Evolutionary conservation across 306 rosid genomes (phyloP), one percentile per base, ranked within the genome.

Genomic region (Medicago lupulina): DNA sequence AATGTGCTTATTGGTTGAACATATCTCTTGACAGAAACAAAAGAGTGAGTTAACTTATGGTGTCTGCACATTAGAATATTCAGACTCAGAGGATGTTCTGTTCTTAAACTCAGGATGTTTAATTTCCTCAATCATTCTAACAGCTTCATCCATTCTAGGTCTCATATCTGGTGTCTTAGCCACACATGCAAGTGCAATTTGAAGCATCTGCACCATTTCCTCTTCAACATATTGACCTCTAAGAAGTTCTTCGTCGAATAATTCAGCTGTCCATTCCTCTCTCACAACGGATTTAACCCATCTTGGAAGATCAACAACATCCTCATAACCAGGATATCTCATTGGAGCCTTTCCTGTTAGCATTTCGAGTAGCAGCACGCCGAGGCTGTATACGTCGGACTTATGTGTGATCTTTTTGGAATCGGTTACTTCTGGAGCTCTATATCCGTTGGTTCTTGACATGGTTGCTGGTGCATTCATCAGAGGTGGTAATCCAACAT

Each of bases 181-280:
- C 1, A 81, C 96, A 75, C 93, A 92, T 0, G 92, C 88, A 43
- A 92, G 46, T 19, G 89, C 90, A 79, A 92, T 85, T 80, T 92
- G 97, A 78, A 92, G 91, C 96, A 89, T 87, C 71, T 88, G 97
- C 19, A 92, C 92, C 96, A 92, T 88, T 73, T 92, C 93, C 75
- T 89, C 97, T 73, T 92, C 97, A 34, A 83, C 88, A 69, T 88
- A 76, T 12, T 75, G 83, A 4, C 87, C 87, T 73, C 84, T 82
- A 25, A 92, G 72, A 60, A 92, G 79, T 86, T 92, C 97, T 70
- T 85, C 88, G 41, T 89, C 97, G 18, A 92, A 92, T 16, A 92
- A 96, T 80, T 92, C 97, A 10, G 96, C 90, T 3, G 96, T 92
- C 97, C 97, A 92, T 70, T 92, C 97, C 82, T 92, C 97, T 1